phyloP scores from a whole-genome alignment of 202 grass and related monocot species.

The Schoenoplectus triqueter region DNA sequence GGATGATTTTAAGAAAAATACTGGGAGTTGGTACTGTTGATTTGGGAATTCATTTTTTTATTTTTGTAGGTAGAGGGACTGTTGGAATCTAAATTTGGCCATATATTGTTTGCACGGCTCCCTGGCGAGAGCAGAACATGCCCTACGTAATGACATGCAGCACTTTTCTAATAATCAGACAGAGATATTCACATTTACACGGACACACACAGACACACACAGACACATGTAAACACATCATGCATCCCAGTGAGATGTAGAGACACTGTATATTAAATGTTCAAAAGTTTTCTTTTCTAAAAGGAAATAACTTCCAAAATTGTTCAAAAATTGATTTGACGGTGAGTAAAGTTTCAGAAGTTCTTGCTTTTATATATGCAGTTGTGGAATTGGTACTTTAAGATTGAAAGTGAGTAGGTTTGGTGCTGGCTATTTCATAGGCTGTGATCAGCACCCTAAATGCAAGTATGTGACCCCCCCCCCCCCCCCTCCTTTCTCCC shows the following conservation, averaged over 20 bases:
- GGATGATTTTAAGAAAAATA: not conserved
- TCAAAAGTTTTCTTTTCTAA: not conserved
- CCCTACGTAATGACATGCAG: slow-evolving; percentile 66
- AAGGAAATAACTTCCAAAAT: not conserved
- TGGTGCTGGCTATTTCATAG: slow-evolving; percentile 93
- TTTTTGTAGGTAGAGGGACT: slow-evolving; percentile 83
- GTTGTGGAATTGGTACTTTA: slow-evolving; percentile 83
- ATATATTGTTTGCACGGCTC: slow-evolving; percentile 72
- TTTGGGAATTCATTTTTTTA: slow-evolving; percentile 28
- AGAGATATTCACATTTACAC: slow-evolving; percentile 60
- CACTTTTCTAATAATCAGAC: slow-evolving; percentile 34
- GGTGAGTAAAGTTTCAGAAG: slow-evolving; percentile 19
- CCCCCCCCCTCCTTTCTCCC: not conserved
- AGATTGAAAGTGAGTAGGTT: slow-evolving; percentile 91
- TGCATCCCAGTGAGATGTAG: not conserved
- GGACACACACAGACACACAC: slow-evolving; percentile 50
- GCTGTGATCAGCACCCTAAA: slow-evolving; percentile 84
- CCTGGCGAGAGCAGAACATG: slow-evolving; percentile 61
- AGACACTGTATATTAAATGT: slow-evolving; percentile 10
- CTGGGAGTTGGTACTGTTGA: slow-evolving; percentile 36
- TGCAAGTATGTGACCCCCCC: slow-evolving; percentile 72
- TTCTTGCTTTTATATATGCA: slow-evolving; percentile 50
- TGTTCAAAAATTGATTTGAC: slow-evolving; percentile 11
- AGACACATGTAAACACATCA: not conserved
- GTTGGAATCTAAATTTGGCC: slow-evolving; percentile 81